A percentile compares a stretch with the other conserved stretches of the same genome.
These are phyloP conservation scores for Colletotrichum musae DNA, from an alignment of 2,329 filamentous ascomycete genomes.

Conservation along the genomic window DNA sequence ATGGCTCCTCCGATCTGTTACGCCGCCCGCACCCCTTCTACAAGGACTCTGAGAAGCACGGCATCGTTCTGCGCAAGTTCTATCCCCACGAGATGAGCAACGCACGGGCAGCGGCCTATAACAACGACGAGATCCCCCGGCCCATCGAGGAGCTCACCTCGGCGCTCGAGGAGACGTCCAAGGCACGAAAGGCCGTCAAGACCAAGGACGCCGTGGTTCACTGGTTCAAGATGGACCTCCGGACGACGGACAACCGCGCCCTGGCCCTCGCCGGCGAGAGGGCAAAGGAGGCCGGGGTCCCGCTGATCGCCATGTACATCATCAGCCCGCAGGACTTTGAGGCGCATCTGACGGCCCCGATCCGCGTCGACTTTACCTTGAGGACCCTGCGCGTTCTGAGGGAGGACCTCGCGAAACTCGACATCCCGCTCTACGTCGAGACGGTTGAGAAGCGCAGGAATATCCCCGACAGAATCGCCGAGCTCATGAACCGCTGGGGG, in stretches of 20 bases:
- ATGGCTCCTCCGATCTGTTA: conserved; percentile 50
- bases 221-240: conserved; percentile 91
- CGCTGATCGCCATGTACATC: conserved; percentile 83
- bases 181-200: conserved; percentile 64
- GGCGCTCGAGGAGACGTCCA: conserved; percentile 73
- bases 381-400: conserved; percentile 77
- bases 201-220: conserved; percentile 79
- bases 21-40: conserved; percentile 63
- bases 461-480: conserved; percentile 73
- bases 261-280: conserved; percentile 75
- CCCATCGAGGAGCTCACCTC: conserved; percentile 79
- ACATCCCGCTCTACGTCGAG: conserved; percentile 85
- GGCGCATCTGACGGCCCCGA: conserved; percentile 81
- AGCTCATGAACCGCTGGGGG: conserved; percentile 79
- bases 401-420: conserved; percentile 75
- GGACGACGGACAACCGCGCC: conserved; percentile 80
- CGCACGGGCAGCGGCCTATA: conserved; percentile 81
- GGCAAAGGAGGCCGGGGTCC: conserved; percentile 77
- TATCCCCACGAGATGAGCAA: conserved; percentile 92
- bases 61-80: conserved; percentile 79
- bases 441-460: conserved; percentile 76
- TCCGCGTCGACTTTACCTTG: conserved; percentile 86
- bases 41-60: conserved; percentile 65
- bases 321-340: conserved; percentile 88
- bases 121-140: conserved; percentile 75